A percentile compares a stretch with the other conserved stretches of the same genome.
These are phyloP conservation scores for Penicillium roqueforti DNA, from an alignment of 495 filamentous ascomycete genomes.

Conservation along the genomic window DNA sequence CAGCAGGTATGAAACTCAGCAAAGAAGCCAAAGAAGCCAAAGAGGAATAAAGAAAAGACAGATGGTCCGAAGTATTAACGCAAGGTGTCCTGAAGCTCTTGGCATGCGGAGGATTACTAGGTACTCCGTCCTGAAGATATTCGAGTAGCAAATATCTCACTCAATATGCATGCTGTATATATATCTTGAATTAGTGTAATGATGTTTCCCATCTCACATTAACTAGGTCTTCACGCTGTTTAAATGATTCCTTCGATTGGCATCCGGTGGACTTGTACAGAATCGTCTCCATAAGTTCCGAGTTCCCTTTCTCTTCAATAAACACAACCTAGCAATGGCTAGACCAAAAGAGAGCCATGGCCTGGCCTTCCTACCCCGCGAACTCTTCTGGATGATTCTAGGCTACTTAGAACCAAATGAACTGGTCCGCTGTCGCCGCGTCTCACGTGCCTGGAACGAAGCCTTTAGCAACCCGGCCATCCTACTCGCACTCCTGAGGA, in stretches of 20 bases:
- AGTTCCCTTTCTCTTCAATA: neutral
- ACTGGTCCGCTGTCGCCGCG: slow-evolving; percentile 51
- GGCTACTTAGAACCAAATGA: slow-evolving; percentile 46
- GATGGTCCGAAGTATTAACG: slow-evolving; percentile 22
- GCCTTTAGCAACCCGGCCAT: slow-evolving; percentile 49
- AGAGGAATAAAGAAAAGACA: slow-evolving; percentile 13
- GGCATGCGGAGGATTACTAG: slow-evolving; percentile 30
- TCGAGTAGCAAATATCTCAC: neutral
- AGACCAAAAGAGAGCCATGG: slow-evolving; percentile 9
- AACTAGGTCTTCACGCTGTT: neutral
- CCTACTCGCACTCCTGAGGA: slow-evolving; percentile 45
- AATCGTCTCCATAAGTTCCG: neutral
- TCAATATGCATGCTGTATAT: neutral
- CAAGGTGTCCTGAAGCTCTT: slow-evolving; percentile 51
- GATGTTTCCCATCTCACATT: neutral
- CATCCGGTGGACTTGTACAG: neutral
- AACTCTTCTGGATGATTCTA: slow-evolving; percentile 43
- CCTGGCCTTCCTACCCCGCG: slow-evolving; percentile 36
- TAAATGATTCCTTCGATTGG: neutral
- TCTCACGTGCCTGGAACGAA: slow-evolving; percentile 51
- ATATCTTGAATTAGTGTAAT: neutral
- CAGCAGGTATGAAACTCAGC: neutral
- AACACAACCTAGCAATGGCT: slow-evolving; percentile 1
- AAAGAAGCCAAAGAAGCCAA: neutral
- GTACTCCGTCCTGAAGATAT: neutral